Conservation (phyloP, 345 rosid species). For the Turnera subulata region DNA sequence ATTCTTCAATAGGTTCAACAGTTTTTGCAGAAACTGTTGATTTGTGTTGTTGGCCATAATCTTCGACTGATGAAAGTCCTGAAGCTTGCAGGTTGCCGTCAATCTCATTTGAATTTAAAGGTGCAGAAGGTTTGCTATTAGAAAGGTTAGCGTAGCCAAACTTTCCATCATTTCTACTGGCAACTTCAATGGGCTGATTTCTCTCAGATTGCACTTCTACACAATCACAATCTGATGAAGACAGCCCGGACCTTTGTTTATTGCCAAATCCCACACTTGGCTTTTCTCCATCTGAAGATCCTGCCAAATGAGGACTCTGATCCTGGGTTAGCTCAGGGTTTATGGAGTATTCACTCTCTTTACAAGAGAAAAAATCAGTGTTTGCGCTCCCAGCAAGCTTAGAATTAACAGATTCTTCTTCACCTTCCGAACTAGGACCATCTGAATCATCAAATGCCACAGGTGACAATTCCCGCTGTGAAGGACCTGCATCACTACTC, state of each 20-base stretch:
- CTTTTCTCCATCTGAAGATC: constrained; percentile 13
- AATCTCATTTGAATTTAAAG: background rate
- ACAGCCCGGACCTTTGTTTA: constrained; percentile 1
- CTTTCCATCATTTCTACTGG: constrained; percentile 9
- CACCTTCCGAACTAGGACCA: constrained; percentile 15
- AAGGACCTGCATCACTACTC: constrained; percentile 34
- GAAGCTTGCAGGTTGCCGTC: constrained; percentile 7
- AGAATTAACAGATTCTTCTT: constrained; percentile 15
- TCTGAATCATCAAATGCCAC: constrained; percentile 53
- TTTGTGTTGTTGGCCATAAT: constrained; percentile 15
- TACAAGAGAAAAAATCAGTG: constrained; percentile 1
- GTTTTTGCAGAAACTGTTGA: constrained; percentile 22
- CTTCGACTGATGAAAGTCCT: constrained; percentile 23
- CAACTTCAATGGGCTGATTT: constrained; percentile 11
- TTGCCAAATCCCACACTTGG: constrained; percentile 6
- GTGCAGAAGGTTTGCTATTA: constrained; percentile 13
- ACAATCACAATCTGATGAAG: constrained; percentile 6
- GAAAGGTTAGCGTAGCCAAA: constrained; percentile 3
- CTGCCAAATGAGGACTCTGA: background rate
- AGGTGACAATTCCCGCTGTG: constrained; percentile 35
- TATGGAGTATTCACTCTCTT: constrained; percentile 13
- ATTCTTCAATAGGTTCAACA: constrained; percentile 25
- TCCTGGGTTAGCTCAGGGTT: constrained; percentile 5
- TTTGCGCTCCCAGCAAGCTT: constrained; percentile 15
- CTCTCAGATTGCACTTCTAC: constrained; percentile 8